These are phyloP conservation scores for Phyllosticta citriasiana DNA, from an alignment of 2,329 filamentous ascomycete genomes.

Conservation along the genomic window DNA sequence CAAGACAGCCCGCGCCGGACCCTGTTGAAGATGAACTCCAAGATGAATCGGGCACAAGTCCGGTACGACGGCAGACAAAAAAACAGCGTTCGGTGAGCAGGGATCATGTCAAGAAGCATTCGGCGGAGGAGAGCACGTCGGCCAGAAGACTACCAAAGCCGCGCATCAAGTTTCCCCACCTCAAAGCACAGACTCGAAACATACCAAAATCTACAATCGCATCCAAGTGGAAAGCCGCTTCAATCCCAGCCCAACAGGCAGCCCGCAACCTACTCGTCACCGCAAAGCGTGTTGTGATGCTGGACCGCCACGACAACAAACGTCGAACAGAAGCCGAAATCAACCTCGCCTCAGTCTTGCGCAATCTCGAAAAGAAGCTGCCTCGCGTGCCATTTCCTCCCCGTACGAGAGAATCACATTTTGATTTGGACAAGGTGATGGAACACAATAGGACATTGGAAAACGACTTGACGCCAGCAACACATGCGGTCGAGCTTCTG, in stretches of 20 bases:
- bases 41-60: neutral
- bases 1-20: neutral
- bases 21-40: neutral
- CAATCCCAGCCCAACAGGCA: conserved; percentile 28
- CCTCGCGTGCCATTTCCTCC: conserved; percentile 57
- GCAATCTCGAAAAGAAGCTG: conserved; percentile 49
- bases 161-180: conserved; percentile 18
- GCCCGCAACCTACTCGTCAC: conserved; percentile 42
- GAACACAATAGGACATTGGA: conserved; percentile 49
- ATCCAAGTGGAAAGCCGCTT: conserved; percentile 45
- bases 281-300: conserved; percentile 36
- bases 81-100: neutral
- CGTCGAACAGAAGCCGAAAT: conserved; percentile 44
- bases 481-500: conserved; percentile 55
- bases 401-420: conserved; percentile 39
- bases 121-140: neutral
- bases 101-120: neutral
- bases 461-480: conserved; percentile 48
- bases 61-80: neutral
- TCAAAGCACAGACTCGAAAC: conserved; percentile 25
- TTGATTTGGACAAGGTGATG: conserved; percentile 56
- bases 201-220: conserved; percentile 27
- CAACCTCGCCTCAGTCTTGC: conserved; percentile 46
- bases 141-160: neutral
- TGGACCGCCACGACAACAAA: conserved; percentile 15